Base-by-base conservation (phyloP, 2,329 filamentous ascomycete species). In the Paracoccidioides brasiliensis region DNA sequence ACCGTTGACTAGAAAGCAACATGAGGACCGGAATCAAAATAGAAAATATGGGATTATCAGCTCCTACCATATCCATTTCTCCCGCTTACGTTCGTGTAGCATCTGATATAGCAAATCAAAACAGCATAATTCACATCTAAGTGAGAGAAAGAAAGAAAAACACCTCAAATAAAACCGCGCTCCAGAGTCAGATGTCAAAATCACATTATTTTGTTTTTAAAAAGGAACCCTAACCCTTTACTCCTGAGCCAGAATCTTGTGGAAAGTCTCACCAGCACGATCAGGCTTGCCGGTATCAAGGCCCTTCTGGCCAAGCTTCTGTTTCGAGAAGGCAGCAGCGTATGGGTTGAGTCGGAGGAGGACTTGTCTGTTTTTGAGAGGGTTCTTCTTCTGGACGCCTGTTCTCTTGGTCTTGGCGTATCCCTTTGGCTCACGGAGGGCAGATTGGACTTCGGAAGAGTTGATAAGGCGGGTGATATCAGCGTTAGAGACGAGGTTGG, bases 371-470 rank as follows among this genome's bases (percentile, higher is more conserved):
- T 98, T 98, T 78, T 81, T 82, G 67, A 98, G 90, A 70, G 93
- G 93, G 84, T 98, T 98, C 90, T 97, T 97, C 90, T 98, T 98
- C 84, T 96, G 91, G 66, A 95, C 89, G 70, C 81, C 78, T 66
- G 80, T 78, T 72, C 93, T 88, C 84, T 96, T 96, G 77, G 90
- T 94, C 72, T 84, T 78, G 71, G 89, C 83, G 67, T 86, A 83
- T 68, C 93, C 93, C 82, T 90, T 93, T 76, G 90, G 89, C 60
- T 86, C 89, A 68, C 87, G 85, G 70, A 98, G 84, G 58, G 95
- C 91, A 76, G 85, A 88, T 85, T 98, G 93, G 76, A 97, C 86
- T 80, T 98, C 93, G 70, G 88, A 90, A 71, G 86, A 91, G 89
- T 98, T 98, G 86, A 98, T 98, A 72, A 98, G 83, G 77, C 94